These are phyloP conservation scores for Arctium lappa DNA, from an alignment of 129 eudicot species.

Conservation along the genomic window DNA sequence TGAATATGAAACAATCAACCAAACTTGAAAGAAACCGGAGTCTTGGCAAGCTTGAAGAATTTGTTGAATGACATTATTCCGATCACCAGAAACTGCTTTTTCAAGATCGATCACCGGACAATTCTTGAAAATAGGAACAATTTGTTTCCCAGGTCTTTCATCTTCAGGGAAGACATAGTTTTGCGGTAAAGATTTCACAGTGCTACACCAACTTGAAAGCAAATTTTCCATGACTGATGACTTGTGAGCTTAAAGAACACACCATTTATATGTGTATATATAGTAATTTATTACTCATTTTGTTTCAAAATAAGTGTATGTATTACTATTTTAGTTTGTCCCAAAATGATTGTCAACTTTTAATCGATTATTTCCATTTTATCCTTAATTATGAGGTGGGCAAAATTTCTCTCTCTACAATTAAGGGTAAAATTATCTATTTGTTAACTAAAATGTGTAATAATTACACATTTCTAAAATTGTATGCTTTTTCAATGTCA, in stretches of 20 bases:
- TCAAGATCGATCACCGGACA: conserved; percentile 21
- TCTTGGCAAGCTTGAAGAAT: conserved; percentile 18
- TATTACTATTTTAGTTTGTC: no score
- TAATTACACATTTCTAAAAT: no score
- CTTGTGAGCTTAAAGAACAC: neutral
- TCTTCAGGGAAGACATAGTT: conserved; percentile 14
- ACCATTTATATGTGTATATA: neutral
- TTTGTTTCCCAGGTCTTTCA: conserved; percentile 12
- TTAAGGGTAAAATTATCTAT: no score
- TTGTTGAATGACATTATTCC: neutral
- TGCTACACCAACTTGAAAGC: conserved; percentile 13
- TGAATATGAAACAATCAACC: neutral
- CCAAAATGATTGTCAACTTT: no score
- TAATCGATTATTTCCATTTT: no score
- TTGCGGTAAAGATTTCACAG: conserved; percentile 2
- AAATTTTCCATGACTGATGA: conserved; percentile 6
- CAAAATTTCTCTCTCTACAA: no score
- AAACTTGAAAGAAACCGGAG: conserved; percentile 29
- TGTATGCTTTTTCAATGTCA: no score
- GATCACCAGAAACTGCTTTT: neutral
- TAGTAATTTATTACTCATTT: neutral
- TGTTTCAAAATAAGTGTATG: no score
- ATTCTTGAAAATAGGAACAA: neutral
- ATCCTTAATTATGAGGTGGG: no score
- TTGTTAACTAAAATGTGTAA: no score